Evolutionary conservation across 257 asterid species (phyloP), one percentile per base, ranked within the genome.

Genomic region (Nicotiana tomentosiformis): DNA sequence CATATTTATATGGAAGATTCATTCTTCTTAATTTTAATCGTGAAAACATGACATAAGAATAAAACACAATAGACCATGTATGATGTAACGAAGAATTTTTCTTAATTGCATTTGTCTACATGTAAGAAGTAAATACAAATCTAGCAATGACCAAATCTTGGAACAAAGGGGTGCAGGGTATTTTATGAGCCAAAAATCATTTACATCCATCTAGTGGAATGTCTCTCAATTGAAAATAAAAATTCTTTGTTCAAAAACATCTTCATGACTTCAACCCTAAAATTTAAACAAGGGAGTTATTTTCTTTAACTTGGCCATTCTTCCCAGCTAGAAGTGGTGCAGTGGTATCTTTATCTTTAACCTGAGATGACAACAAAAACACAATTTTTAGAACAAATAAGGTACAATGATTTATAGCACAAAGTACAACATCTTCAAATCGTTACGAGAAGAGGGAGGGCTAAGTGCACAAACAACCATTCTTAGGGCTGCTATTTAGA

Each of bases 341-440:
- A 26, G 92, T 87, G 30, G 87, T 87, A 70, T 95, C 98, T 72
- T 86, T 93, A 57, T 93, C 98, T 85, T 94, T 94, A 32, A 78
- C 85, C 98, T 94, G 85, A 35, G 79, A 83, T 61, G 87, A 20
- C 32, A 60, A 18, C 2, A 53, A 23, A 12, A 29, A 26, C 3
- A 32, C 8, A 56, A 57, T 20, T 3, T 66, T 11, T 78, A 66
- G 7, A 7, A 18, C 20, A 46, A 77, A 14, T 10, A 12, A 82
- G 10, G 37, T 49, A 62, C 69, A 46, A n/a, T 20, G 8, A 60
- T 18, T 62, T 67, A 29, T 29, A 6, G 76, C 26, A 67, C 15
- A 67, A 17, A 3, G 76, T 33, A 67, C 29, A 67, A 17, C 29
- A 70, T 20, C 29, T 67, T 37, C 53, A 68, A 68, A 67, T 5